Percentiles rank a stretch among this genome's conserved stretches.
Evolutionary conservation across 2,329 filamentous ascomycete species (phyloP).

Genomic region (Alternaria brassicae): DNA sequence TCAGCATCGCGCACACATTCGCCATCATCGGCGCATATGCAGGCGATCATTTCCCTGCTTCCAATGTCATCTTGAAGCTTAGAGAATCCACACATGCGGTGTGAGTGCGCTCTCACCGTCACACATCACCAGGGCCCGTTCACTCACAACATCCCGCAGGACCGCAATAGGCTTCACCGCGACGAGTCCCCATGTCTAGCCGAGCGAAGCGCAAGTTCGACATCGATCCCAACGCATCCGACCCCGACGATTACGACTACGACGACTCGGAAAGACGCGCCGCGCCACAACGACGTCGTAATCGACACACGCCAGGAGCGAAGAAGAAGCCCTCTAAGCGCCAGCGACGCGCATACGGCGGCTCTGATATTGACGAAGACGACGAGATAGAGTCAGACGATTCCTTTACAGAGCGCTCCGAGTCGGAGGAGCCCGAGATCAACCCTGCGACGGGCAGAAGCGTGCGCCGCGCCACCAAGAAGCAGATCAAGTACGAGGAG

Average conservation of each 20-base stretch:
- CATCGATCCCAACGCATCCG: constrained; percentile 50
- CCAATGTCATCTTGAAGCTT: constrained; percentile 33
- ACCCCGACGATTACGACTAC: constrained; percentile 50
- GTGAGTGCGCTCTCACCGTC: constrained; percentile 29
- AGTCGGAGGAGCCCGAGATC: constrained; percentile 58
- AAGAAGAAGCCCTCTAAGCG: constrained; percentile 45
- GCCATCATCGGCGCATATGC: constrained; percentile 31
- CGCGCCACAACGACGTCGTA: constrained; percentile 42
- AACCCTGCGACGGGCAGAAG: constrained; percentile 64
- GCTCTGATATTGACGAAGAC: constrained; percentile 52
- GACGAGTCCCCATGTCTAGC: constrained; percentile 44
- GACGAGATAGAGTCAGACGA: constrained; percentile 59
- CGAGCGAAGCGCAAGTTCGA: constrained; percentile 52
- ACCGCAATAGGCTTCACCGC: constrained; percentile 32
- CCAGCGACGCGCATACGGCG: constrained; percentile 43
- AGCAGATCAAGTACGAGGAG: constrained; percentile 64
- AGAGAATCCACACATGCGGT: constrained; percentile 27
- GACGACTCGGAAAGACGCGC: constrained; percentile 40
- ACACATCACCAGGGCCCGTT: constrained; percentile 15
- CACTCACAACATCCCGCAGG: constrained; percentile 30
- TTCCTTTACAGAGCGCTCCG: constrained; percentile 49
- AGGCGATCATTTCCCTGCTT: constrained; percentile 24
- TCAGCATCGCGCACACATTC: constrained; percentile 27
- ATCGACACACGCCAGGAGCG: constrained; percentile 33
- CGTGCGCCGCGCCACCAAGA: constrained; percentile 63